A percentile compares a stretch with the other conserved stretches of the same genome.
These are phyloP conservation scores for Aspergillus transmontanensis DNA, from an alignment of 2,329 filamentous ascomycete species.

Conservation along the genomic window DNA sequence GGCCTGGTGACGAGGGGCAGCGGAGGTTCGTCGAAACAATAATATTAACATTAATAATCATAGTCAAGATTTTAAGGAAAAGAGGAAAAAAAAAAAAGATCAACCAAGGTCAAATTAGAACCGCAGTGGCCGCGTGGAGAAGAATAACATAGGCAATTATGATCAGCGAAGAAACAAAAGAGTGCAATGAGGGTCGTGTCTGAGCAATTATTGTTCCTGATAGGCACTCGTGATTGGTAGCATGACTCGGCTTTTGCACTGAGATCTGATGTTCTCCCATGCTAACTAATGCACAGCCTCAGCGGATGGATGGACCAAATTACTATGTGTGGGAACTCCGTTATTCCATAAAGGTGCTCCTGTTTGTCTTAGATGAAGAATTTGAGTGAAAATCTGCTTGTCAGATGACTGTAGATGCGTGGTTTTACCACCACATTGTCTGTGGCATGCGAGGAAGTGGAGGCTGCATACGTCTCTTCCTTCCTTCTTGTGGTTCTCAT, in stretches of 20 bases:
- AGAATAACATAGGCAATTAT: slow-evolving; percentile 1
- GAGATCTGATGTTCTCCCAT: not conserved
- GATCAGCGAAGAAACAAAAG: slow-evolving; percentile 6
- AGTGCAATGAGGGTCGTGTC: not conserved
- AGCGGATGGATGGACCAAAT: not conserved
- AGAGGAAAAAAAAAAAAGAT: not conserved
- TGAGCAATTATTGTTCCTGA: not conserved
- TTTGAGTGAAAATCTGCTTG: slow-evolving; percentile 8
- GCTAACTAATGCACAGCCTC: slow-evolving; percentile 10
- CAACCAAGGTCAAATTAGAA: not conserved
- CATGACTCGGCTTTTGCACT: slow-evolving; percentile 1
- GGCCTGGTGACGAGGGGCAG: not conserved
- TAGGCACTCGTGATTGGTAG: slow-evolving; percentile 4
- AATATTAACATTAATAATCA: not conserved
- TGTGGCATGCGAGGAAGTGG: slow-evolving; percentile 6
- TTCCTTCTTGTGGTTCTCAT: not conserved
- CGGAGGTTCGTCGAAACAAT: not conserved
- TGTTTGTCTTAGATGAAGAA: slow-evolving; percentile 2
- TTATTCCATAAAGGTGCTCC: not conserved
- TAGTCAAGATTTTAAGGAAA: not conserved
- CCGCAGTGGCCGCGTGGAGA: not conserved
- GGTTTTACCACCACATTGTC: not conserved
- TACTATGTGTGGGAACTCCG: not conserved
- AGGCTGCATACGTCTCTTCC: slow-evolving; percentile 12
- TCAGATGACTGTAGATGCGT: slow-evolving; percentile 15